Base-by-base conservation (phyloP, 495 filamentous ascomycete genomes). In the Hyaloscypha bicolor region DNA sequence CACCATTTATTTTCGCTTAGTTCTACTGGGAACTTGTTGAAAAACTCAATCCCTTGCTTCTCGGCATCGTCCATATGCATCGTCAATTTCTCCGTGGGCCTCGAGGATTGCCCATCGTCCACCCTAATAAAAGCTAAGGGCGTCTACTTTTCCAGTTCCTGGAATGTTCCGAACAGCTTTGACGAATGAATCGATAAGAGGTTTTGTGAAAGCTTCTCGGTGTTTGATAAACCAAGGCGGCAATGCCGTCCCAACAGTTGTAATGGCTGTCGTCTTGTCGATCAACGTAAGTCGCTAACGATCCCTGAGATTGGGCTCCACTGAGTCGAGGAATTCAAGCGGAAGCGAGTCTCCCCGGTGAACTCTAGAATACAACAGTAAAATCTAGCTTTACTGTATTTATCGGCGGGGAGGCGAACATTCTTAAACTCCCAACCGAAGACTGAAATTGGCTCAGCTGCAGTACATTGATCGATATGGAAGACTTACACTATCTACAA, bases 81-180 rank as follows among this genome's bases (percentile, higher is more conserved):
- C 77, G 72, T 76, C 75, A 55, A 77, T 71, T 51, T 72, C 71
- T 3, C 48, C 53, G 22, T 69, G 57, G n/a, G 55, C 56, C 8
- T 32, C 31, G 3, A 68, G 33, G 58, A 80, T 75, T 16, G 79
- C 77, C 67, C 80, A 81, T 65, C 71, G 65, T 6, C 76, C 79
- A 22, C 79, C 79, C 79, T 79, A 81, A 71, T 77, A 81, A 55
- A 80, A 78, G 4, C 79, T 79, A 48, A 79, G 69, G 37, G 78
- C 77, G 12, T 78, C 79, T n/a, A 80, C 75, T 69, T 78, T 80
- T 52, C 72, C 55, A 6, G 71, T 77, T 11, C 69, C 61, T 4
- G 75, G 73, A 19, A 70, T 77, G 32, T 63, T 73, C 48, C 75
- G 73, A 51, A 79, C 69, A 33, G 76, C 70, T 37, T 78, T 71